A percentile compares a stretch with the other conserved stretches of the same genome.
Evolutionary conservation across 2,329 filamentous ascomycete genomes (phyloP).

Genomic region (Paracamarosporium sp.): DNA sequence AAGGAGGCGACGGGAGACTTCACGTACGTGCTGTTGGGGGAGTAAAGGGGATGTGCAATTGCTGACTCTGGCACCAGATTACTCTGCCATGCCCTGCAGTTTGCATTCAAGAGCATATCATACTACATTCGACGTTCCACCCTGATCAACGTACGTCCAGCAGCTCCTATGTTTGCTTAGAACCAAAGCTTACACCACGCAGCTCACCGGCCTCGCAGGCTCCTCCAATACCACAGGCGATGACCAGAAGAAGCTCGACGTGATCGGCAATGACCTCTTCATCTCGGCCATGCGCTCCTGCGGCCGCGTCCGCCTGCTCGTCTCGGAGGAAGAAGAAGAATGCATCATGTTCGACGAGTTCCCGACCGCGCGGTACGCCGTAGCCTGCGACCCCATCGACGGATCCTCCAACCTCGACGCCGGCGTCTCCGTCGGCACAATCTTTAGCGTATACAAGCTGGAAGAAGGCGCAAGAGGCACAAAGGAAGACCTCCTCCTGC

Average conservation of each 20-base stretch:
- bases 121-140: constrained; percentile 98
- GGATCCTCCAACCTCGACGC: constrained; percentile 97
- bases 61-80: constrained; percentile 63
- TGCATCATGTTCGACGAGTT: constrained; percentile 83
- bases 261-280: constrained; percentile 98
- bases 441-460: constrained; percentile 93
- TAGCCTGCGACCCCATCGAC: constrained; percentile 97
- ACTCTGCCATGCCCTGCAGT: constrained; percentile 96
- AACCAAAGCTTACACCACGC: constrained; percentile 16
- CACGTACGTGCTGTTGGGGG: constrained; percentile 69
- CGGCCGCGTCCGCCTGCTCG: constrained; percentile 86
- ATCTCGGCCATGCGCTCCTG: constrained; percentile 93
- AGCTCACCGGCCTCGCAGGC: constrained; percentile 88
- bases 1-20: constrained; percentile 97
- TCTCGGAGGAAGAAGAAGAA: constrained; percentile 98
- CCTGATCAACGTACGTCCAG: constrained; percentile 73
- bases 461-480: constrained; percentile 75
- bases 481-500: constrained; percentile 85
- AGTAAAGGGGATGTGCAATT: neutral
- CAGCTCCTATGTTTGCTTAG: neutral
- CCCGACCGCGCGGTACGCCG: constrained; percentile 82
- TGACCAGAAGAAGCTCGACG: constrained; percentile 99
- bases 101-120: constrained; percentile 99
- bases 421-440: constrained; percentile 96
- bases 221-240: constrained; percentile 95